Conservation (phyloP, 1,284 basidiomycete genomes). For the Melampsora americana region DNA sequence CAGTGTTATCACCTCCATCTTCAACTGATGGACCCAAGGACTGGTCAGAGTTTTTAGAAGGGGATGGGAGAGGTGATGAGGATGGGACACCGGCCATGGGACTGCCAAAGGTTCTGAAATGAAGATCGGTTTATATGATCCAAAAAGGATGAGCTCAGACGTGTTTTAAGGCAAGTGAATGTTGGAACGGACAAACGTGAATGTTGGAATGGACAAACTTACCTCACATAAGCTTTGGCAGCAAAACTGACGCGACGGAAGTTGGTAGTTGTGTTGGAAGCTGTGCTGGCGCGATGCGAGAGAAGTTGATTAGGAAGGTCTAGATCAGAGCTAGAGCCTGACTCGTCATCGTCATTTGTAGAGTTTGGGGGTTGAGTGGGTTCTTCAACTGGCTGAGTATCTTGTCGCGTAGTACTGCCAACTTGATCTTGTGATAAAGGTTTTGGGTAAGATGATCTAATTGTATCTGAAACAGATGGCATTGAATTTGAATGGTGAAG, state of each 20-base stretch:
- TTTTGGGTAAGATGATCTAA: not conserved
- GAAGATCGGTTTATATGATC: not conserved
- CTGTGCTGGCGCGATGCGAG: constrained; percentile 11
- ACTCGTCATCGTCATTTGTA: not conserved
- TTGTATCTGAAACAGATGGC: not conserved
- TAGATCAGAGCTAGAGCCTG: constrained; percentile 25
- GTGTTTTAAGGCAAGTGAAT: not conserved
- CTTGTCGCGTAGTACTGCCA: not conserved
- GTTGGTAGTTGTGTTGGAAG: constrained; percentile 28
- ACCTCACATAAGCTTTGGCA: constrained; percentile 42
- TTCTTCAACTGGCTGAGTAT: not conserved
- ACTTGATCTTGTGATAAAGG: not conserved
- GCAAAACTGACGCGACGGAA: constrained; percentile 41
- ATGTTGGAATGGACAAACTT: not conserved
- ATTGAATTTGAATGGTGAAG: not conserved
- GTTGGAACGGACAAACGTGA: no score
- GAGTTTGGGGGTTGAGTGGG: constrained; percentile 7
- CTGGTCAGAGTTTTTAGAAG: not conserved
- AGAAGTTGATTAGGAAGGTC: constrained; percentile 22
- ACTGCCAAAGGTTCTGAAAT: constrained; percentile 38
- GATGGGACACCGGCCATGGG: constrained; percentile 25
- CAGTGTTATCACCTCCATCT: constrained; percentile 1
- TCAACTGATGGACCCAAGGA: not conserved
- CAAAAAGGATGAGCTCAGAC: not conserved
- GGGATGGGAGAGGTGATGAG: constrained; percentile 14